These are phyloP conservation scores for Podospora pseudopauciseta DNA, from an alignment of 495 filamentous ascomycete genomes.

Conservation along the genomic window DNA sequence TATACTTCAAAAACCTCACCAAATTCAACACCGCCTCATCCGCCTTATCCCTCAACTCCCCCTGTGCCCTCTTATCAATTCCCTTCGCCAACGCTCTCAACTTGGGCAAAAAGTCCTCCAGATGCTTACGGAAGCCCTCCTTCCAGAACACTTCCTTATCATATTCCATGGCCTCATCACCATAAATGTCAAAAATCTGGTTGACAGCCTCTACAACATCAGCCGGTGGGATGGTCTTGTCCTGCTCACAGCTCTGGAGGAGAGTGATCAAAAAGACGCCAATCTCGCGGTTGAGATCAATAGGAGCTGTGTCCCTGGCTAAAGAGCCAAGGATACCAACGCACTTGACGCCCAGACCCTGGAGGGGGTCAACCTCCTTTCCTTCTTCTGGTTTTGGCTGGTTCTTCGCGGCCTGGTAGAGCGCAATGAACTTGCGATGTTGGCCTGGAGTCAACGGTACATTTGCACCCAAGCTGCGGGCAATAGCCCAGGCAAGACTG, in stretches of 20 bases:
- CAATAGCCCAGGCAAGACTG: conserved; percentile 59
- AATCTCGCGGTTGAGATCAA: conserved; percentile 51
- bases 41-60: conserved; percentile 49
- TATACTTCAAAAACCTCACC: conserved; percentile 56
- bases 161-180: conserved; percentile 50
- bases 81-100: conserved; percentile 51
- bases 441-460: conserved; percentile 45
- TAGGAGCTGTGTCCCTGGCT: conserved; percentile 44
- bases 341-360: conserved; percentile 55
- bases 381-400: conserved; percentile 28
- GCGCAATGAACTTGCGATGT: conserved; percentile 56
- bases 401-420: conserved; percentile 53
- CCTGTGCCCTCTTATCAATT: conserved; percentile 52
- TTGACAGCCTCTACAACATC: conserved; percentile 57
- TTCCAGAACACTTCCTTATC: conserved; percentile 60
- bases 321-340: conserved; percentile 58
- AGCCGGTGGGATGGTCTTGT: conserved; percentile 34
- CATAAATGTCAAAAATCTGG: conserved; percentile 60
- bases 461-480: conserved; percentile 47
- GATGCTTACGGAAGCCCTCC: conserved; percentile 53
- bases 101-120: conserved; percentile 49
- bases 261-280: conserved; percentile 57
- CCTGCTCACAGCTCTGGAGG: conserved; percentile 37
- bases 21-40: conserved; percentile 58
- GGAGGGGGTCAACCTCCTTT: conserved; percentile 43